These are phyloP conservation scores for Microstegium vimineum DNA, from an alignment of 176 grass and related monocot species.

Conservation along the genomic window DNA sequence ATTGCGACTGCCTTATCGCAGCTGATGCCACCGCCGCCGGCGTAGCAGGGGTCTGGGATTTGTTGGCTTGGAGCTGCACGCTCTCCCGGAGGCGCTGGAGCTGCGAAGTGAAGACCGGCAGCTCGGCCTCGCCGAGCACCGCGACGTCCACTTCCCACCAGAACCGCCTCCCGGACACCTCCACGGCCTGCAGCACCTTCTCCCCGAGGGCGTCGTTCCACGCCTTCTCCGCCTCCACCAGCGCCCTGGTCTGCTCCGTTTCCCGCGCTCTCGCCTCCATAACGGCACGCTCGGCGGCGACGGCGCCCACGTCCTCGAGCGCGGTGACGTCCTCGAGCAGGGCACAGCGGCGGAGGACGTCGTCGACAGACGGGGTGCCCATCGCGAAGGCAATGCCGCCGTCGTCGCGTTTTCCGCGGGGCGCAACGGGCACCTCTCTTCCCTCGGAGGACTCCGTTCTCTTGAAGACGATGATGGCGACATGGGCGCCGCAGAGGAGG, in stretches of 20 bases:
- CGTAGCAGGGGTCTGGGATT: neutral
- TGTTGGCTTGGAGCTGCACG: neutral
- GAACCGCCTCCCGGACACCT: neutral
- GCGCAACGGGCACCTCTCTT: neutral
- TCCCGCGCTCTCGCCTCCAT: neutral
- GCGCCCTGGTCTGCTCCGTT: neutral
- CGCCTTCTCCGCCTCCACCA: neutral
- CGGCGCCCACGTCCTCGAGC: neutral
- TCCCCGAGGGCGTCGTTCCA: neutral
- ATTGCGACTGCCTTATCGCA: neutral
- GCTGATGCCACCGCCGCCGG: neutral
- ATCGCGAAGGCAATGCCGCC: neutral
- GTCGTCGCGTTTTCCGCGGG: neutral
- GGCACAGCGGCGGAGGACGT: neutral
- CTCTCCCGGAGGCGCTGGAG: neutral
- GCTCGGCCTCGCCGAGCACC: neutral
- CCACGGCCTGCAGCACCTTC: neutral
- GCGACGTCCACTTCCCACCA: neutral
- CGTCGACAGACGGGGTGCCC: neutral
- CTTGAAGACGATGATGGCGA: conserved; percentile 53
- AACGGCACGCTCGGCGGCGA: neutral
- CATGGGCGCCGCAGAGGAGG: conserved; percentile 41
- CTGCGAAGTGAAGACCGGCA: neutral
- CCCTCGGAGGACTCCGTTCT: neutral
- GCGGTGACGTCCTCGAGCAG: neutral